phyloP scores from a whole-genome alignment of 495 filamentous ascomycete genomes.

The Aspergillus heteromorphus region DNA sequence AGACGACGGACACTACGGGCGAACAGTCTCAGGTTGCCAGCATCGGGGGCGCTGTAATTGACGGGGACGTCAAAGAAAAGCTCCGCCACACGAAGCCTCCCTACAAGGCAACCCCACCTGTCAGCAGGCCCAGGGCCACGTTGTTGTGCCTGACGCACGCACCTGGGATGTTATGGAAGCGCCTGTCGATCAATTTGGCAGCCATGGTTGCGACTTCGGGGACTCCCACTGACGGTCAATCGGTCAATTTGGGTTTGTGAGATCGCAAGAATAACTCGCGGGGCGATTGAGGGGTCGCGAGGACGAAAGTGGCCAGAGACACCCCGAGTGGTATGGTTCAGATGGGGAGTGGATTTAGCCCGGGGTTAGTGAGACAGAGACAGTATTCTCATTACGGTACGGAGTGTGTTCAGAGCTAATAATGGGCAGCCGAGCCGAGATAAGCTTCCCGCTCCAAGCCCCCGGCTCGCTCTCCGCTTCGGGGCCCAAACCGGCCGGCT shows the following conservation, averaged over 20 bases:
- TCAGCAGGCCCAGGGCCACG: conserved; percentile 2
- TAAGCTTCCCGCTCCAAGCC: not conserved
- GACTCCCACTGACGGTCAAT: not conserved
- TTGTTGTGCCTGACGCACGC: not conserved
- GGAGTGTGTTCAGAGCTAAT: not conserved
- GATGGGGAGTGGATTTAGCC: not conserved
- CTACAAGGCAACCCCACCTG: conserved; percentile 32
- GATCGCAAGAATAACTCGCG: not conserved
- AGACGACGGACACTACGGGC: conserved; percentile 63
- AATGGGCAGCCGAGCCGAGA: not conserved
- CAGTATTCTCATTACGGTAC: not conserved
- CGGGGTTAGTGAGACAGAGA: not conserved
- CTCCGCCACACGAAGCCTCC: conserved; percentile 70
- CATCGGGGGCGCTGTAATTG: conserved; percentile 60
- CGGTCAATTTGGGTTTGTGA: not conserved
- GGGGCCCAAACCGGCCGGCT: too few species aligned
- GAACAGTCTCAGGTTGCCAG: conserved; percentile 65
- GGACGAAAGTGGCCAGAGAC: not conserved
- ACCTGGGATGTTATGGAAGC: conserved; percentile 44
- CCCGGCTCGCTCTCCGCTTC: not conserved
- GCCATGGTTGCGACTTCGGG: conserved; percentile 19
- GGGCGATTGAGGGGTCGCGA: not conserved
- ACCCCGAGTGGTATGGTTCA: not conserved
- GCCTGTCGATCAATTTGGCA: conserved; percentile 41
- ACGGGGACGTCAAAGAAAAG: conserved; percentile 80